Base-by-base conservation (phyloP, 1,284 basidiomycete genomes). In the Phenoliferia sp. region DNA sequence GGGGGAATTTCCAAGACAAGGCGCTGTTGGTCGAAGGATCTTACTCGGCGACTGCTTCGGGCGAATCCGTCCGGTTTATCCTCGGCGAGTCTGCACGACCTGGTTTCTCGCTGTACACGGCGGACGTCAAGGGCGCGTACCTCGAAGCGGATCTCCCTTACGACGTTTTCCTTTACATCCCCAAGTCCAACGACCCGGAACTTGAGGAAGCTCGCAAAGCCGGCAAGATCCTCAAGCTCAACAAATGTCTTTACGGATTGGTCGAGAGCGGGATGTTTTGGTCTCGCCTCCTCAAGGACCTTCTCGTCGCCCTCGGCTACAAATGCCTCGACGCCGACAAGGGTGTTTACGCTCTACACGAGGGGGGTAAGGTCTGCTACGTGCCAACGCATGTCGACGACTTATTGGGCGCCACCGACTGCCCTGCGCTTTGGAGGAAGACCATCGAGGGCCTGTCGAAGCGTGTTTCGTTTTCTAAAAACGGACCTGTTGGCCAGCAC, bases 41-140 rank as follows among this genome's bases (percentile, higher is more conserved):
- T 9, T 54, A 54, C n/a, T 19, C 50, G 7, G 10, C 50, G n/a
- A 26, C 39, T 22, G 39, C 50, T 19, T 10, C 50, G 10, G 9
- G 22, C 7, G 50, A 54, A 28, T 54, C 50, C 10, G n/a, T 54
- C 22, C 50, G 50, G 10, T 26, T 54, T 28, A n/a, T 54, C 50
- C 50, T 54, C n/a, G 50, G 50, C 50, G 50, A 54, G 50, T 9
- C 50, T 10, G 50, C 50, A 9, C 50, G n/a, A 9, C 50, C 50
- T 28, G 50, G 50, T 28, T 54, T 19, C 22, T 9, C 7, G n/a
- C 50, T 54, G 9, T 28, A 54, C 15, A 26, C 50, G n/a, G 50
- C 50, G 22, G 50, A 54, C 50, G 50, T 54, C 50, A 54, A 54
- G 29, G 50, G 50, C 50, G 50, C 50, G 50, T 54, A 54, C 50